phyloP scores from a whole-genome alignment of 2,329 filamentous ascomycete species.

The Nemania sp. region DNA sequence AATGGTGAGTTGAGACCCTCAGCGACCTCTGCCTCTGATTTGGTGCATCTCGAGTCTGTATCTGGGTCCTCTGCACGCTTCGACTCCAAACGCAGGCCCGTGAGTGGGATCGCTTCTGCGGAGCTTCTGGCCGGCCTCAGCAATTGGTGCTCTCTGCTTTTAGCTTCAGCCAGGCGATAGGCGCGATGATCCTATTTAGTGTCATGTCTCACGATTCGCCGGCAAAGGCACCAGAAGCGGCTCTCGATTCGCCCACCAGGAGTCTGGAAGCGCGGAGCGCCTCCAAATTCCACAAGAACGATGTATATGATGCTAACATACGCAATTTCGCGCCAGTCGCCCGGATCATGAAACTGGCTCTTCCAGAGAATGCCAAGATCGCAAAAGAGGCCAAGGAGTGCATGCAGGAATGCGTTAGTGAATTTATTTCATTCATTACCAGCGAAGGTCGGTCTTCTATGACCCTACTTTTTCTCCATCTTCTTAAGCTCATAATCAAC shows the following conservation, averaged over 20 bases:
- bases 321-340: conserved; percentile 94
- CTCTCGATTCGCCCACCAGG: conserved; percentile 52
- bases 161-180: conserved; percentile 45
- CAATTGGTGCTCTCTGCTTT: conserved; percentile 44
- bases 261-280: conserved; percentile 53
- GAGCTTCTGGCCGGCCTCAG: conserved; percentile 43
- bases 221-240: conserved; percentile 54
- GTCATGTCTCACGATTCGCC: conserved; percentile 64
- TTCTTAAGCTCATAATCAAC: conserved; percentile 36
- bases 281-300: conserved; percentile 52
- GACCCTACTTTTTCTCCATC: not conserved
- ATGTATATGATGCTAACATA: conserved; percentile 85
- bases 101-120: conserved; percentile 54
- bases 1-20: conserved; percentile 81
- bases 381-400: conserved; percentile 99
- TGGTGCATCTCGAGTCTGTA: conserved; percentile 52
- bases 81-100: conserved; percentile 32
- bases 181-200: conserved; percentile 40
- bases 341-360: conserved; percentile 96
- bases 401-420: conserved; percentile 99
- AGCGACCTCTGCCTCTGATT: conserved; percentile 49
- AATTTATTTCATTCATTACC: conserved; percentile 99
- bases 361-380: conserved; percentile 98
- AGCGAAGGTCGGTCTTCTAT: conserved; percentile 78
- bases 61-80: conserved; percentile 39